phyloP scores from a whole-genome alignment of 1,284 basidiomycete genomes.

The Trichosporon asahii region DNA sequence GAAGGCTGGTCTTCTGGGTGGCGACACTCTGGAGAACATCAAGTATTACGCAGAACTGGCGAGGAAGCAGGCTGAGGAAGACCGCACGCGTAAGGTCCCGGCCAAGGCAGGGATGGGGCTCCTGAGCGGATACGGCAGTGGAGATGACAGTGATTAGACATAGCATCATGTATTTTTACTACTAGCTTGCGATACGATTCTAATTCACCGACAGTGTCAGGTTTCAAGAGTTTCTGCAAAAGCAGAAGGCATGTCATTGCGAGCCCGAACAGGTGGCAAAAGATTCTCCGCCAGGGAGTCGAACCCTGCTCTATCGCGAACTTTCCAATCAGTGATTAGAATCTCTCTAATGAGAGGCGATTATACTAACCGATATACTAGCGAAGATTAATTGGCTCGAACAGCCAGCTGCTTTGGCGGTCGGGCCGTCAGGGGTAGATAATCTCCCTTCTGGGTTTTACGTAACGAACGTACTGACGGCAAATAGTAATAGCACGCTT shows the following conservation, averaged over 20 bases:
- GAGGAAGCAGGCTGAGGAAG: constrained; percentile 55
- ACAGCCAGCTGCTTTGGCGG: background rate
- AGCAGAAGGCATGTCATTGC: too few species aligned
- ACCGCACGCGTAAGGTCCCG: constrained; percentile 26
- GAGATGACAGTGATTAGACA: constrained; percentile 57
- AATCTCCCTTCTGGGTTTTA: background rate
- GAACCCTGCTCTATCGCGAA: constrained; percentile 11
- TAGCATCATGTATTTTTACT: background rate
- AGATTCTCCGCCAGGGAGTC: constrained; percentile 9
- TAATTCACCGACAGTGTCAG: too few species aligned
- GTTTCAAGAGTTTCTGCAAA: too few species aligned
- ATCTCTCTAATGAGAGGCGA: constrained; percentile 8
- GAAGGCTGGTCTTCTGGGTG: constrained; percentile 62
- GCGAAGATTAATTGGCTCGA: background rate
- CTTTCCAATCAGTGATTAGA: background rate
- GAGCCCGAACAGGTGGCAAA: background rate
- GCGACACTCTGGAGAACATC: constrained; percentile 77
- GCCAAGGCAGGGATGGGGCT: constrained; percentile 55
- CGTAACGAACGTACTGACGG: too few species aligned
- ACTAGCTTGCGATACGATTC: background rate
- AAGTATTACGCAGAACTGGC: constrained; percentile 80
- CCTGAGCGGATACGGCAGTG: constrained; percentile 68
- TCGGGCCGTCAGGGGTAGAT: background rate
- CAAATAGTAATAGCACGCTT: too few species aligned
- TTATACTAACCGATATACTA: constrained; percentile 12